Percentiles rank a stretch among this genome's conserved stretches.
Evolutionary conservation across 257 asterid species (phyloP).

Genomic region (Penstemon davidsonii): DNA sequence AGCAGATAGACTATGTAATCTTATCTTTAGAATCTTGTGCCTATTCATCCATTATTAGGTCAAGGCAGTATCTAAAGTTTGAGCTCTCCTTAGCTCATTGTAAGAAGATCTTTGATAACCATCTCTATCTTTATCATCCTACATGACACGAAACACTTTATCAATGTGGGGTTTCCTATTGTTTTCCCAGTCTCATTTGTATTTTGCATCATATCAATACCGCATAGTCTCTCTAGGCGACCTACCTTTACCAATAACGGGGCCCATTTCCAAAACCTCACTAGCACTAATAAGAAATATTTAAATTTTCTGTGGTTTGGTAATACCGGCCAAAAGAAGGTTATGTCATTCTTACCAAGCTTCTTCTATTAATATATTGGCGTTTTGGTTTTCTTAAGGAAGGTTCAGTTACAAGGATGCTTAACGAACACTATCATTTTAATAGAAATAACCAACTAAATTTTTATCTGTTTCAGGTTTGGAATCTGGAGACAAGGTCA

Average conservation of each 20-base stretch:
- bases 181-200: slow-evolving; percentile 6
- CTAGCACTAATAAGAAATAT: not conserved
- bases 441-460: slow-evolving; percentile 22
- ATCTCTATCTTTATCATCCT: too few species aligned
- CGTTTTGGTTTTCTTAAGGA: slow-evolving; percentile 9
- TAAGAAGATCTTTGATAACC: too few species aligned
- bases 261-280: too few species aligned
- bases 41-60: not conserved
- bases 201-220: slow-evolving; percentile 4
- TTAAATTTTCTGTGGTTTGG: not conserved
- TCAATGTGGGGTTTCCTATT: not conserved
- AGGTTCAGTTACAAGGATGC: slow-evolving; percentile 15
- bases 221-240: not conserved
- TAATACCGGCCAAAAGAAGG: not conserved
- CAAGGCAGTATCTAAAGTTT: not conserved
- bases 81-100: too few species aligned
- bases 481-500: slow-evolving; percentile 73
- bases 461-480: slow-evolving; percentile 54
- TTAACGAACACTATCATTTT: slow-evolving; percentile 1
- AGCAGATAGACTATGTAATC: slow-evolving; percentile 1
- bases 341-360: slow-evolving; percentile 1
- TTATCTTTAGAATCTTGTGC: slow-evolving; percentile 6
- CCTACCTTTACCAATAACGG: too few species aligned
- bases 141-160: not conserved
- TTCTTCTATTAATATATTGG: slow-evolving; percentile 10